phyloP scores from a whole-genome alignment of 2,329 filamentous ascomycete genomes.

The Drechslerella dactyloides region DNA sequence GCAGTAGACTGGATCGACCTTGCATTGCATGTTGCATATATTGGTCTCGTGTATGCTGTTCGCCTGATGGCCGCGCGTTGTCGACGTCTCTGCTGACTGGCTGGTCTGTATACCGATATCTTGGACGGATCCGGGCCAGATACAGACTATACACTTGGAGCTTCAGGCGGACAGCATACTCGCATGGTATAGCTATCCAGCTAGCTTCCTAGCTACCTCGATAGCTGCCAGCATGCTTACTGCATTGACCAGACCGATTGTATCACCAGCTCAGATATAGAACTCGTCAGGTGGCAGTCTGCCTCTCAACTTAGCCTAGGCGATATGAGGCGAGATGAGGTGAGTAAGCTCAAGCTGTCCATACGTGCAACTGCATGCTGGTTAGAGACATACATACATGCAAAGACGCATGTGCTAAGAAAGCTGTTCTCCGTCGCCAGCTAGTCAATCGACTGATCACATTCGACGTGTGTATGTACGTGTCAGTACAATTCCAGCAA shows the following conservation, averaged over 20 bases:
- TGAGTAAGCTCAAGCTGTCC: neutral
- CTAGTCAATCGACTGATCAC: neutral
- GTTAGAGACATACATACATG: no score
- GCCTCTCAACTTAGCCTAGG: neutral
- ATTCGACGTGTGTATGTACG: no score
- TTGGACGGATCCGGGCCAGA: slow-evolving; percentile 34
- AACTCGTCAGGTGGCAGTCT: neutral
- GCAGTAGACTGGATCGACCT: no score
- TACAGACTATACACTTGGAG: no score
- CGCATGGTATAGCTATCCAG: no score
- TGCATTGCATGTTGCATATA: slow-evolving; percentile 1
- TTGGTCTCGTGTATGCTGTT: slow-evolving; percentile 43
- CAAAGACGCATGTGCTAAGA: no score
- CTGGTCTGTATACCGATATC: slow-evolving; percentile 13
- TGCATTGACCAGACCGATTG: slow-evolving; percentile 18
- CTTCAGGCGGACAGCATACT: no score
- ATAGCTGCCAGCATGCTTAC: slow-evolving; percentile 19
- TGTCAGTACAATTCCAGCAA: neutral
- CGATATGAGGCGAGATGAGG: neutral
- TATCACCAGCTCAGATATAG: neutral
- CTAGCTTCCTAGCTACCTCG: no score
- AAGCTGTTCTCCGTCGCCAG: no score
- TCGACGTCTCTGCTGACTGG: neutral
- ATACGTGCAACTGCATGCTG: no score
- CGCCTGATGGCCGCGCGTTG: slow-evolving; percentile 13